Evolutionary conservation across 352 stramenopile genomes (phyloP), one percentile per base, ranked within the genome.

Genomic region (Phytophthora multivora): DNA sequence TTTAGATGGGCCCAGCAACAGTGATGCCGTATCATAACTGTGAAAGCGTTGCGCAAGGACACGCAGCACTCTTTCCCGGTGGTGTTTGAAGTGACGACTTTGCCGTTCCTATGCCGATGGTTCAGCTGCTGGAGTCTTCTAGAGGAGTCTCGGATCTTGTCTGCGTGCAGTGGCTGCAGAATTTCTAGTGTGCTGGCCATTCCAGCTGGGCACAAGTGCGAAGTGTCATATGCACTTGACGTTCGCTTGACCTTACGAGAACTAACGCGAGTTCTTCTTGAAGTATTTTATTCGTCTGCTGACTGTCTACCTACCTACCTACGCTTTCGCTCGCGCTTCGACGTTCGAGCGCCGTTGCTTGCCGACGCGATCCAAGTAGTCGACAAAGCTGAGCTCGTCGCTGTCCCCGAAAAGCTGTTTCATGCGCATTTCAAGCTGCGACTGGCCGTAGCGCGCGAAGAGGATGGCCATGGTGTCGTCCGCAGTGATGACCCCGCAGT

Each of bases 401-500:
- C 79, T 90, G 53, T 97, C 90, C 10, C 90, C 89, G 53, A 97
- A 97, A 38, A 97, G 81, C 66, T 93, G 87, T 68, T 91, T 93
- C 88, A 97, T 96, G 62, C 91, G 83, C 69, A 86, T 90, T 63
- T 97, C 91, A 8, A 98, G 76, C 61, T 96, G 81, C 30, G 88
- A 88, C 40, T 93, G 85, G 21, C 83, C 89, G 54, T 97, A 97
- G 36, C 96, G 83, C 39, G 91, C 92, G 72, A 98, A 99, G 13
- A 99, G 78, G 69, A 99, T 98, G 51, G 97, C 94, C 96, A 99
- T 99, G 3, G 96, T 99, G 69, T 99, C 97, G 71, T 99, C 97
- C 8, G 98, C 95, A 3, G 89, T 98, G 63, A 99, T 97, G 38
- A 84, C 86, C 6, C 91, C 93, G 70, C 95, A 97, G 58, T 90